phyloP scores from a whole-genome alignment of 805 yeast genomes.

The Candida broadrunensis region DNA sequence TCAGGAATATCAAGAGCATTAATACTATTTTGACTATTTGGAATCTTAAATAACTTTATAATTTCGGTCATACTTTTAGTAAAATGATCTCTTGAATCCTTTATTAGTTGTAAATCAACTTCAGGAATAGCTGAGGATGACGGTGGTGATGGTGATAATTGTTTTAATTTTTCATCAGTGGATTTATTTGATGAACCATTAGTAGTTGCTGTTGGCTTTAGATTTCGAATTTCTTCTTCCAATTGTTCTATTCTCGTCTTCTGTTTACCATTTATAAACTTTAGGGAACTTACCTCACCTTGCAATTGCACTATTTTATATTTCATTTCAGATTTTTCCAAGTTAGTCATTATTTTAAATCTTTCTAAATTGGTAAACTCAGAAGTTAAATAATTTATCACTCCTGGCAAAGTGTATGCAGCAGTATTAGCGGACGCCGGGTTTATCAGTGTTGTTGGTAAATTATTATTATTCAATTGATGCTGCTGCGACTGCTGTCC shows the following conservation, averaged over 20 bases:
- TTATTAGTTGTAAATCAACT: constrained; percentile 29
- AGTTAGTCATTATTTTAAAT: constrained; percentile 47
- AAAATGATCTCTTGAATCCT: constrained; percentile 29
- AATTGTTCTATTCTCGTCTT: constrained; percentile 34
- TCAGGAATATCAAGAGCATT: constrained; percentile 20
- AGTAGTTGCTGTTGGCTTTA: constrained; percentile 2
- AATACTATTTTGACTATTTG: constrained; percentile 14
- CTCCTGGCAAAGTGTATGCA: constrained; percentile 51
- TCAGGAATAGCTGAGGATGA: constrained; percentile 22
- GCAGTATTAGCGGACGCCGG: constrained; percentile 21
- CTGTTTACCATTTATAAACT: constrained; percentile 41
- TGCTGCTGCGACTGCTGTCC: constrained; percentile 7
- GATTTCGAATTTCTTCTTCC: constrained; percentile 21
- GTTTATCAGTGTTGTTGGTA: constrained; percentile 12
- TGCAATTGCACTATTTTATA: constrained; percentile 50
- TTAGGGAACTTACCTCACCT: constrained; percentile 47
- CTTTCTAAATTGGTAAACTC: constrained; percentile 48
- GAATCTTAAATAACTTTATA: constrained; percentile 28
- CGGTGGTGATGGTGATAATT: not conserved
- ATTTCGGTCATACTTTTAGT: constrained; percentile 36
- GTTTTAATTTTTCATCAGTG: too few species aligned
- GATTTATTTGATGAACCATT: not conserved
- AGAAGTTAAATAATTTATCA: constrained; percentile 56
- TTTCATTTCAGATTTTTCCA: constrained; percentile 53
- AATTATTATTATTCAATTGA: constrained; percentile 9